These are phyloP conservation scores for Jimgerdemannia lactiflua DNA, from an alignment of 192 early-diverging fungal species.

Conservation along the genomic window DNA sequence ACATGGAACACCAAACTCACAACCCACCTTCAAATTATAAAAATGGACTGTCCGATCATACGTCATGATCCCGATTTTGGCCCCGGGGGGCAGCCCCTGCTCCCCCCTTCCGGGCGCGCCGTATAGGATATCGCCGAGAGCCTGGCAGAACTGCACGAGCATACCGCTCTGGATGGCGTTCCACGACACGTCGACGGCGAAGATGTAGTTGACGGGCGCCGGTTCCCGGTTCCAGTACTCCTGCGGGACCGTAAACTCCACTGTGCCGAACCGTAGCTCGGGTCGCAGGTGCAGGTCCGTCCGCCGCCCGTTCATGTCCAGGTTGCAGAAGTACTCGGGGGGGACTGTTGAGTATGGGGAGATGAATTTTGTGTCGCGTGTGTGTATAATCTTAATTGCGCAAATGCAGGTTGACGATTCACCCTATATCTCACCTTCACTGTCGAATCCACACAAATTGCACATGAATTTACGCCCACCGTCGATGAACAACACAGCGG, in stretches of 20 bases:
- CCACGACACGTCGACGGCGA: conserved; percentile 96
- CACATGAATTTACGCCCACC: conserved; percentile 92
- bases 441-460: conserved; percentile 90
- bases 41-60: conserved; percentile 92
- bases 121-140: conserved; percentile 72
- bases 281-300: conserved; percentile 82
- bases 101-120: no score
- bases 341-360: conserved; percentile 48
- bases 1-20: no score
- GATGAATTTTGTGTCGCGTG: background rate
- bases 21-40: conserved; percentile 81
- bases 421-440: conserved; percentile 50
- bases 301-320: conserved; percentile 90
- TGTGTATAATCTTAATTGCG: no score
- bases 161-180: conserved; percentile 83
- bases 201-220: conserved; percentile 71
- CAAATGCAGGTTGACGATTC: background rate
- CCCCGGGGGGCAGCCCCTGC: conserved; percentile 46
- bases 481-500: conserved; percentile 81
- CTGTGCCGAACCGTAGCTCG: conserved; percentile 84
- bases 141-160: conserved; percentile 61
- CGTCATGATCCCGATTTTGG: conserved; percentile 84
- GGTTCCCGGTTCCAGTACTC: conserved; percentile 74
- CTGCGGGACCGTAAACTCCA: conserved; percentile 84
- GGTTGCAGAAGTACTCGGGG: conserved; percentile 87